phyloP scores from a whole-genome alignment of 2,329 filamentous ascomycete species.

The Metarhizium rileyi region DNA sequence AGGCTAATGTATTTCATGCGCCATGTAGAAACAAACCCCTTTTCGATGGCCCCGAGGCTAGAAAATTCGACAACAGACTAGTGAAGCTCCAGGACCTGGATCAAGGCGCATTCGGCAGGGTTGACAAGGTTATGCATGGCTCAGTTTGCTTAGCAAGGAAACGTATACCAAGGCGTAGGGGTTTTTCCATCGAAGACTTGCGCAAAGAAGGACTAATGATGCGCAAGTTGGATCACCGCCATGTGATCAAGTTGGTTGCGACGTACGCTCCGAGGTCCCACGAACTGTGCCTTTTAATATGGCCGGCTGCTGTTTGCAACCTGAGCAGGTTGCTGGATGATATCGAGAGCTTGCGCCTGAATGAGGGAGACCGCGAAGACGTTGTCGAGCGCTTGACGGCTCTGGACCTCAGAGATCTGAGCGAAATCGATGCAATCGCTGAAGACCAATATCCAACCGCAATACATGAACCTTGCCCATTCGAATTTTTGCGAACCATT shows the following conservation, averaged over 20 bases:
- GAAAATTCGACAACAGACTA: slow-evolving; percentile 23
- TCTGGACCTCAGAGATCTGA: slow-evolving; percentile 28
- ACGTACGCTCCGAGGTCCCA: slow-evolving; percentile 32
- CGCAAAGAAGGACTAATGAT: slow-evolving; percentile 37
- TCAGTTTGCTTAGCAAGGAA: slow-evolving; percentile 36
- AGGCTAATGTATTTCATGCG: neutral
- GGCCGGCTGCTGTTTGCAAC: slow-evolving; percentile 38
- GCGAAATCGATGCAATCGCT: slow-evolving; percentile 22
- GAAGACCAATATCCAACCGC: slow-evolving; percentile 13
- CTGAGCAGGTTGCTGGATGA: slow-evolving; percentile 32
- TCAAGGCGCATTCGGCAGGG: slow-evolving; percentile 32
- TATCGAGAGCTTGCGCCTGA: slow-evolving; percentile 29
- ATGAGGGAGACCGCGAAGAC: slow-evolving; percentile 29
- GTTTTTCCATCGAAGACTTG: slow-evolving; percentile 29
- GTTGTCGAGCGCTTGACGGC: slow-evolving; percentile 27
- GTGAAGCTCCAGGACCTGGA: slow-evolving; percentile 27
- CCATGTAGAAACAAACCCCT: slow-evolving; percentile 19
- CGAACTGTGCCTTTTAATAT: slow-evolving; percentile 35
- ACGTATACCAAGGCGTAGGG: slow-evolving; percentile 27
- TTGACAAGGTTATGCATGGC: slow-evolving; percentile 32
- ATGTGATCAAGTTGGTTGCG: slow-evolving; percentile 37
- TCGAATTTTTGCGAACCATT: slow-evolving; percentile 31
- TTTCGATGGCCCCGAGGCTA: slow-evolving; percentile 21
- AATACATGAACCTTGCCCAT: slow-evolving; percentile 20
- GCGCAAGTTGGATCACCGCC: slow-evolving; percentile 36